A percentile compares a stretch with the other conserved stretches of the same genome.
Evolutionary conservation across 257 asterid species (phyloP).

Genomic region (Solanum stenotomum): DNA sequence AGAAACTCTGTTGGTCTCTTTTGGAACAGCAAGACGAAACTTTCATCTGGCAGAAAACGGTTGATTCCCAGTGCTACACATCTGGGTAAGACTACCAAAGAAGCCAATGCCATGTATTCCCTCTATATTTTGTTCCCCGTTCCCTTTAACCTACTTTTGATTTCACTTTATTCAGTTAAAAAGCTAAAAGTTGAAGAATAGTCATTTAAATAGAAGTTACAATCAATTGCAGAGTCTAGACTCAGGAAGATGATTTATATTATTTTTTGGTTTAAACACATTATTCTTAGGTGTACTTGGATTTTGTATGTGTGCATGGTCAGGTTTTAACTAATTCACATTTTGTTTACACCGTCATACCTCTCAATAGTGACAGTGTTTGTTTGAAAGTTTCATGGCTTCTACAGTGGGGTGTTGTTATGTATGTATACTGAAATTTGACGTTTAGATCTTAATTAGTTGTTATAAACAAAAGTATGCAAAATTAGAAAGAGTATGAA

Average conservation of each 20-base stretch:
- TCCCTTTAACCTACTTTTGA: not conserved
- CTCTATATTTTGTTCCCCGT: not conserved
- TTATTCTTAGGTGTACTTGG: not conserved
- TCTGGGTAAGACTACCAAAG: slow-evolving; percentile 52
- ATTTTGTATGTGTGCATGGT: not conserved
- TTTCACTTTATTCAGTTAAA: not conserved
- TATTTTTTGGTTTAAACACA: not conserved
- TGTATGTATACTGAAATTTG: not conserved
- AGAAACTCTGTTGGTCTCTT: slow-evolving; percentile 70
- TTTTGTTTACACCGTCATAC: not conserved
- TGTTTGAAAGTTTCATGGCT: not conserved
- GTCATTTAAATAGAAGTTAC: not conserved
- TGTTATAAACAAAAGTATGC: not conserved
- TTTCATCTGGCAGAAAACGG: slow-evolving; percentile 75
- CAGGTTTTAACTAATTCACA: not conserved
- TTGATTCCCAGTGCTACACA: slow-evolving; percentile 59
- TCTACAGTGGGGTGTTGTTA: not conserved
- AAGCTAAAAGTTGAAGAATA: not conserved
- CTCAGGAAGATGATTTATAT: not conserved
- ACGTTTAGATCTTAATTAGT: not conserved
- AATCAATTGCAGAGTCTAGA: not conserved
- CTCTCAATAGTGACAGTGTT: not conserved
- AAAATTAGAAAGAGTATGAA: not conserved
- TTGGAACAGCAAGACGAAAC: slow-evolving; percentile 79
- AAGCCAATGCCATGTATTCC: not conserved